Conservation (phyloP, 306 rosid species). For the Vigna nakashimae region DNA sequence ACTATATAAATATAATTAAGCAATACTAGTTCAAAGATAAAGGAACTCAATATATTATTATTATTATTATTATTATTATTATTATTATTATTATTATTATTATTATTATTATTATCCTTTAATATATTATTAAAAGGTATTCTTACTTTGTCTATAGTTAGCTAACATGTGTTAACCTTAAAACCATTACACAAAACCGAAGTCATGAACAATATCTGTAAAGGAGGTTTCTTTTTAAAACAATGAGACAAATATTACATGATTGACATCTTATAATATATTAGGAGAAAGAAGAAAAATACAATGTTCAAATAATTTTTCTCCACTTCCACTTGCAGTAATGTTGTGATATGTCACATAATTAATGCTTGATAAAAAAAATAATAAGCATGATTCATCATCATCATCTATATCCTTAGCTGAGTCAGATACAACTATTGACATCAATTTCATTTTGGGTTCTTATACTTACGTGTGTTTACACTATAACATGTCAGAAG, state of each 20-base stretch:
- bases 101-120: too few relatives aligned
- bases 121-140: too few relatives aligned
- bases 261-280: not conserved
- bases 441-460: conserved; percentile 1
- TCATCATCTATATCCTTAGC: not conserved
- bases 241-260: not conserved
- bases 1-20: too few relatives aligned
- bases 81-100: too few relatives aligned
- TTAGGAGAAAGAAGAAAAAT: not conserved
- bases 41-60: too few relatives aligned
- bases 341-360: not conserved
- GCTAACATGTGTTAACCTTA: not conserved
- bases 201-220: too few relatives aligned
- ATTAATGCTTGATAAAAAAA: not conserved
- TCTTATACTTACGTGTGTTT: not conserved
- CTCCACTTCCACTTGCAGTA: conserved; percentile 2
- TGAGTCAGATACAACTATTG: conserved; percentile 9
- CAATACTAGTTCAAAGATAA: too few relatives aligned
- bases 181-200: not conserved
- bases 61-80: too few relatives aligned
- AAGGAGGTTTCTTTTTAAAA: not conserved
- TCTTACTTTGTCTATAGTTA: too few relatives aligned
- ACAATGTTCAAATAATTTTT: not conserved
- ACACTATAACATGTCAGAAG: too few relatives aligned
- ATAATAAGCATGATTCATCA: conserved; percentile 8